Evolutionary conservation across 495 filamentous ascomycete species (phyloP).

Genomic region (Talaromyces stipitatus): DNA sequence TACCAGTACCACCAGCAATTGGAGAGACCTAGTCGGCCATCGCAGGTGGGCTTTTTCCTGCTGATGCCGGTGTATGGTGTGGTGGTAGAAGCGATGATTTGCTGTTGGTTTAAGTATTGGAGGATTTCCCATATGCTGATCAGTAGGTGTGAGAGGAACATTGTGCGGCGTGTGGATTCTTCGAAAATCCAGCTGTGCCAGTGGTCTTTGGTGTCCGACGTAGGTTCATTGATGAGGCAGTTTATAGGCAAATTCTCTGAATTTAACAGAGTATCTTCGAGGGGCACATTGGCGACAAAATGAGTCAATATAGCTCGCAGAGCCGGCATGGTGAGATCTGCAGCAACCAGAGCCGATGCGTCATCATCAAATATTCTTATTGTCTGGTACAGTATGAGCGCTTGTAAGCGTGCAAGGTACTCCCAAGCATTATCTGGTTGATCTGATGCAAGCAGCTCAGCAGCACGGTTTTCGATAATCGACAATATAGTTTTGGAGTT

Average conservation of each 20-base stretch:
- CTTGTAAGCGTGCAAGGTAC: conserved; percentile 22
- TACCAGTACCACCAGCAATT: conserved; percentile 39
- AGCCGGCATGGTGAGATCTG: conserved; percentile 36
- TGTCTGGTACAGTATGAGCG: conserved; percentile 32
- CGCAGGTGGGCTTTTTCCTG: conserved; percentile 16
- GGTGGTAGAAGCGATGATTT: not conserved
- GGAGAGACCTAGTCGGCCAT: conserved; percentile 23
- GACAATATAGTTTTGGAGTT: conserved; percentile 37
- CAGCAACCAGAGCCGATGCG: conserved; percentile 37
- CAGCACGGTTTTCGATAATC: conserved; percentile 28
- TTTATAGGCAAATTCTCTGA: conserved; percentile 12
- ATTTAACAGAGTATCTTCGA: conserved; percentile 12
- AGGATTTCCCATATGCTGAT: conserved; percentile 28
- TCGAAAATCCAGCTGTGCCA: conserved; percentile 39
- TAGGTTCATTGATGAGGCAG: not conserved
- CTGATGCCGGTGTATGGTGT: not conserved
- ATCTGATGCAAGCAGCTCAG: conserved; percentile 26
- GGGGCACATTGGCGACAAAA: not conserved
- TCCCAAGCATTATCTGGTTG: conserved; percentile 19
- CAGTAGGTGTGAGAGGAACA: conserved; percentile 33
- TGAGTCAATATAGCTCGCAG: conserved; percentile 17
- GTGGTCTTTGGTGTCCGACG: conserved; percentile 19
- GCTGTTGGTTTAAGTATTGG: conserved; percentile 9
- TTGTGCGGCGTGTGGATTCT: conserved; percentile 40
- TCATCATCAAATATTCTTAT: conserved; percentile 53